A percentile compares a stretch with the other conserved stretches of the same genome.
These are phyloP conservation scores for Aspergillus terreus DNA, from an alignment of 2,329 filamentous ascomycete species.

Conservation along the genomic window DNA sequence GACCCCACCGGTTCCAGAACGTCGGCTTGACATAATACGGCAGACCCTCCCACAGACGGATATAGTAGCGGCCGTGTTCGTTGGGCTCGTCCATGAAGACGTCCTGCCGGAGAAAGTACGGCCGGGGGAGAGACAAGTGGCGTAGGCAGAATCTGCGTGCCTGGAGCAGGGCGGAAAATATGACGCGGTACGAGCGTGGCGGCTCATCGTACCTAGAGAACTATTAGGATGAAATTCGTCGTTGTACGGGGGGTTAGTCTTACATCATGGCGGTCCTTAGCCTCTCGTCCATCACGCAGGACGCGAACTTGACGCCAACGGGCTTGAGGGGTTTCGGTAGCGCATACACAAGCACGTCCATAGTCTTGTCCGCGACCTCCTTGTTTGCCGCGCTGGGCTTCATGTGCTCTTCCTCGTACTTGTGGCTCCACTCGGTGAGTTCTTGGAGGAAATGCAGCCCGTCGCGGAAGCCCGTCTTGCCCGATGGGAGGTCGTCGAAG, in stretches of 20 bases:
- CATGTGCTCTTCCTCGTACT: slow-evolving; percentile 60
- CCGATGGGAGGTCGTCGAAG: slow-evolving; percentile 42
- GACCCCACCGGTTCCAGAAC: slow-evolving; percentile 60
- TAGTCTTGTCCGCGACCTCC: slow-evolving; percentile 55
- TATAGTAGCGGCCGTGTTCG: slow-evolving; percentile 52
- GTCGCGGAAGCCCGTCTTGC: slow-evolving; percentile 40
- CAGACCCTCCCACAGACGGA: slow-evolving; percentile 53
- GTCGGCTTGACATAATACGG: slow-evolving; percentile 63
- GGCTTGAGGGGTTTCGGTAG: slow-evolving; percentile 45
- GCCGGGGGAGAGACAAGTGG: slow-evolving; percentile 59
- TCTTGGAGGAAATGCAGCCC: slow-evolving; percentile 52
- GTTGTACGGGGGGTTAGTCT: slow-evolving; percentile 13
- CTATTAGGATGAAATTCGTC: neutral
- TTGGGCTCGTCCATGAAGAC: slow-evolving; percentile 49
- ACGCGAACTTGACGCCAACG: slow-evolving; percentile 48
- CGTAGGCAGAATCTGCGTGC: slow-evolving; percentile 54
- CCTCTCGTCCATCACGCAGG: slow-evolving; percentile 60
- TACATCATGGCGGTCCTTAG: slow-evolving; percentile 64
- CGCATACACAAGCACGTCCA: slow-evolving; percentile 58
- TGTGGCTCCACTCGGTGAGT: slow-evolving; percentile 46
- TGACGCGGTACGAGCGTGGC: neutral
- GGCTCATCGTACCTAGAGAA: slow-evolving; percentile 14
- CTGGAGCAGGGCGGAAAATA: slow-evolving; percentile 48
- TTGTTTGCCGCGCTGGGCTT: slow-evolving; percentile 49
- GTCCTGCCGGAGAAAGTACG: slow-evolving; percentile 34